These are phyloP conservation scores for Coemansia sp. DNA, from an alignment of 192 early-diverging fungal genomes.

Conservation along the genomic window DNA sequence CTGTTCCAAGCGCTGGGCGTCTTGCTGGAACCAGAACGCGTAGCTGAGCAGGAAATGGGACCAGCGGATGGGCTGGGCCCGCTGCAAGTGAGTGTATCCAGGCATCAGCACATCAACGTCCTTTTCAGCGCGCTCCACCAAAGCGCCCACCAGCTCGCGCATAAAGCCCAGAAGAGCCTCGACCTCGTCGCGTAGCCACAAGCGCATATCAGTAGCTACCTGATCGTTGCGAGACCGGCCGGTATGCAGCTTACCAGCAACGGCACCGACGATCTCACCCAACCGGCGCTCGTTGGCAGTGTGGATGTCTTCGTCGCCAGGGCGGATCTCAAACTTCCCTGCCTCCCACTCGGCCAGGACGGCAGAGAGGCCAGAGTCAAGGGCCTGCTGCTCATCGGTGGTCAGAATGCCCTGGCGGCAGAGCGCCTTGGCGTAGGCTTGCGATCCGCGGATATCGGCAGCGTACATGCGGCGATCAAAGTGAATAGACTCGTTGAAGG, in stretches of 20 bases:
- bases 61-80: conserved; percentile 98
- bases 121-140: conserved; percentile 74
- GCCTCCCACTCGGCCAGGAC: conserved; percentile 83
- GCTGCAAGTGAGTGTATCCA: conserved; percentile 98
- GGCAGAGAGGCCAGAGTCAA: conserved; percentile 72
- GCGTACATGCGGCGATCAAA: conserved; percentile 93
- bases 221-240: conserved; percentile 96
- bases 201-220: conserved; percentile 95
- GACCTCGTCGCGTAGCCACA: conserved; percentile 88
- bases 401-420: conserved; percentile 72
- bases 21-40: conserved; percentile 88
- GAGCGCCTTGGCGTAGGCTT: conserved; percentile 86
- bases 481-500: conserved; percentile 91
- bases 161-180: conserved; percentile 61
- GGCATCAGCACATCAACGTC: conserved; percentile 98
- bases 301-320: conserved; percentile 97
- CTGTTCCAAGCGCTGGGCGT: conserved; percentile 80
- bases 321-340: conserved; percentile 66
- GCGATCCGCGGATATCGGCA: conserved; percentile 84
- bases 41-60: conserved; percentile 86
- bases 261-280: conserved; percentile 84
- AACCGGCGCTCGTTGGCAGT: conserved; percentile 97
- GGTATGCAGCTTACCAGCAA: conserved; percentile 97
- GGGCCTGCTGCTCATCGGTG: conserved; percentile 63
- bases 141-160: conserved; percentile 72